Evolutionary conservation across 352 stramenopile genomes (phyloP), one percentile per base, ranked within the genome.

Genomic region (Phytopythium helicoides): DNA sequence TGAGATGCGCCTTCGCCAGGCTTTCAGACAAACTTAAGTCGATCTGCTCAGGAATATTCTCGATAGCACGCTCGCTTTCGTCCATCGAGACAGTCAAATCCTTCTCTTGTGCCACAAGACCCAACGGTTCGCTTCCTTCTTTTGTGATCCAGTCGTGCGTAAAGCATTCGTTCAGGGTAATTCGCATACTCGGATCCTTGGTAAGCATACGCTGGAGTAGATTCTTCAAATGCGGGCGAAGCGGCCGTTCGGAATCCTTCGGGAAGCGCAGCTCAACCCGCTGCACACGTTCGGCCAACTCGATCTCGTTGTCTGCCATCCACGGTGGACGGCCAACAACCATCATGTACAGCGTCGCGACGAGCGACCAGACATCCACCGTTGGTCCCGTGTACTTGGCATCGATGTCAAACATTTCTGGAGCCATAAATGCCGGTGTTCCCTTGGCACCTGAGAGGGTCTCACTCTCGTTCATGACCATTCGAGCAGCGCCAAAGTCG

Each of bases 281-380:
- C 59, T 96, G 85, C 15, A 97, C 81, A 47, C 72, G 75, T 53
- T 96, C 83, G 1, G 81, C 75, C 10, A 97, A 58, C 37, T 91
- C 61, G 44, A 96, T 96, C 47, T 97, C 82, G 56, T 96, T 96
- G 44, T 95, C 83, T 8, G 87, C 91, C 56, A 94, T 80, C 86
- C 88, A 97, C 7, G 90, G 90, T 3, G 90, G 89, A n/a, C 78
- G 71, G 6, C 90, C 90, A 52, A 95, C 94, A 8, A 96, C 78
- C 86, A 96, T 94, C 77, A 96, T 95, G 62, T 92, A 97, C 36
- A 97, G 64, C 22, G 89, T 96, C n/a, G 88, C 88, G 21, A 88
- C 89, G 5, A 95, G 76, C 2, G 86, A 96, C 86, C 87, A 97
- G 18, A 97, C 71, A 52, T 97, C 89, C 9, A 92, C 87, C 0